Evolutionary conservation across 148 eudicot genomes (phyloP), one percentile per base, ranked within the genome.

Genomic region (Tetragonia tetragonoides): DNA sequence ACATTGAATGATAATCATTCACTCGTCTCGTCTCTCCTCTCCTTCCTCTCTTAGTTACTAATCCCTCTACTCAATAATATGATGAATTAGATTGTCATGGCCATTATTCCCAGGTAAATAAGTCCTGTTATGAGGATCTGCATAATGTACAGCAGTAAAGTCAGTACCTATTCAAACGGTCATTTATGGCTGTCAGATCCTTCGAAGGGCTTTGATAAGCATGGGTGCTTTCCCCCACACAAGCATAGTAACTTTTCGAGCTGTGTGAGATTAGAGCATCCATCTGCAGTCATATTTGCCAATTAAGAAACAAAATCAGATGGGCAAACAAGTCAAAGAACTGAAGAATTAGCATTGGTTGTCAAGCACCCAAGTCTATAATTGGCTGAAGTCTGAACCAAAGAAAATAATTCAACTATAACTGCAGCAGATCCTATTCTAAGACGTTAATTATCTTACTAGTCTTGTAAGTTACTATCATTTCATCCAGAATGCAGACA

Each of bases 151-250:
- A 24, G 42, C 10, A 77, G 53, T 14, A 64, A 65, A 38, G 42
- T 46, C 46, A 73, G 9, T 88, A 92, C 99, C 97, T 89, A 70
- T 96, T 96, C 90, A 96, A 88, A 54, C 89, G 99, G 81, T 91
- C 87, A 65, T 96, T 96, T 47, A 96, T 96, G 77, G 91, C 98
- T 14, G 93, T 90, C 56, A 96, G 87, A 78, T 96, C 99, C 82
- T 96, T 93, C 2, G 99, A 96, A 75, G 99, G 99, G 92, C 99
- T 96, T 82, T 93, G 95, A 77, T 86, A 96, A 47, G 99, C 99
- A 79, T 87, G 99, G n/a, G 99, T 96, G 78, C 99, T 93, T 88
- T 96, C 98, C 76, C 99, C 99, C 76, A 96, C 99, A 83, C 99
- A 96, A 65, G 99, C 99, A 80, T 96, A 96, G 75, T 90, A 91